Percentiles rank a stretch among this genome's conserved stretches.
Conservation (phyloP, 1,284 basidiomycete genomes). For the Boletus smithii region DNA sequence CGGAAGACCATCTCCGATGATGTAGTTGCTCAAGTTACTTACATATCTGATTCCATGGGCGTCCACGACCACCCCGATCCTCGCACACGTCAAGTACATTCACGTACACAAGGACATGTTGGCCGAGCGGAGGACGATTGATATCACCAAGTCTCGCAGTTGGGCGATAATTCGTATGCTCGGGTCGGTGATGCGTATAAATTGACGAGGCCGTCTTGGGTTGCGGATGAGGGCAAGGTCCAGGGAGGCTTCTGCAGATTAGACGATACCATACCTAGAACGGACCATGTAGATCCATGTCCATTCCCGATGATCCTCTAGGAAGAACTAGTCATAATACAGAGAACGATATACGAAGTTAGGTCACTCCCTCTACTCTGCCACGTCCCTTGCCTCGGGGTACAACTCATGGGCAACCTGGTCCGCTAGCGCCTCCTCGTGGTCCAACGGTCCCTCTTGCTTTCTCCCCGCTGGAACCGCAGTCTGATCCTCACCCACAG, state of each 20-base stretch:
- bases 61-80: constrained; percentile 8
- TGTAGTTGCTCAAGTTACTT: no score
- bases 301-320: neutral
- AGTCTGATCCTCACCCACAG: neutral
- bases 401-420: constrained; percentile 55
- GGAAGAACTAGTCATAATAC: no score
- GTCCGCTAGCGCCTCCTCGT: constrained; percentile 48
- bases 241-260: neutral
- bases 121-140: constrained; percentile 40
- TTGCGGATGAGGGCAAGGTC: constrained; percentile 39
- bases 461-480: neutral
- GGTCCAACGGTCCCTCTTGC: constrained; percentile 41
- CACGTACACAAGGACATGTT: constrained; percentile 56
- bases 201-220: constrained; percentile 41
- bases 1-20: constrained; percentile 57
- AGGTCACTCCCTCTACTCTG: no score
- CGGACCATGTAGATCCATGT: no score
- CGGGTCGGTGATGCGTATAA: constrained; percentile 45
- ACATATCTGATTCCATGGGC: no score
- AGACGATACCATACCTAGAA: no score
- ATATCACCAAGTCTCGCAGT: constrained; percentile 52
- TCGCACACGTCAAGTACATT: constrained; percentile 48
- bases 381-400: constrained; percentile 34
- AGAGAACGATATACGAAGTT: no score
- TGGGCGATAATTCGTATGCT: constrained; percentile 57